Conservation (phyloP, 1,139 yeast genomes). For the Blastobotrys arbuscula region DNA sequence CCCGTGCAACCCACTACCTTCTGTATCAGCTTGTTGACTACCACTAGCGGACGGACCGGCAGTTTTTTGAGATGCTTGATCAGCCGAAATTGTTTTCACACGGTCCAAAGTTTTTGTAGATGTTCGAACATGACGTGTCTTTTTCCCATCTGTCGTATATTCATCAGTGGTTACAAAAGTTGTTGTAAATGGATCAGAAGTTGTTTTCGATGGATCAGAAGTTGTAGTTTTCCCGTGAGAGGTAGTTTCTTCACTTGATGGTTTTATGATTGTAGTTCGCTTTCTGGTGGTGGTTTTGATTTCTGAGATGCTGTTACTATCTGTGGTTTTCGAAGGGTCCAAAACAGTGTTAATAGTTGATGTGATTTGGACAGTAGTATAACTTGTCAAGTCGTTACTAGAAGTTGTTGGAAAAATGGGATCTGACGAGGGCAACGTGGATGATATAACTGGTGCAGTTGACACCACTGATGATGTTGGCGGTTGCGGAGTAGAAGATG, state of each 20-base stretch:
- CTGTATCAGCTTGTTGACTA: neutral
- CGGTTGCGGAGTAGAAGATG: neutral
- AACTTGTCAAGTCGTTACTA: neutral
- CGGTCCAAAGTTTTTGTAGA: neutral
- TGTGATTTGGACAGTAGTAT: slow-evolving; percentile 4
- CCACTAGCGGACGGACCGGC: neutral
- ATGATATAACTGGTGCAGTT: slow-evolving; percentile 1
- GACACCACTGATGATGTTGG: neutral
- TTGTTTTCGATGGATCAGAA: neutral
- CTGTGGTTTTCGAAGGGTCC: neutral
- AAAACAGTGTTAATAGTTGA: slow-evolving; percentile 4
- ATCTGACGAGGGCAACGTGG: neutral
- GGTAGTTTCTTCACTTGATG: neutral
- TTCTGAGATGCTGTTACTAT: neutral
- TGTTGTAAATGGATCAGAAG: neutral
- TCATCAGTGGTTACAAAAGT: neutral
- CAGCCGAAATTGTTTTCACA: neutral
- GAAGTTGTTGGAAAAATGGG: slow-evolving; percentile 2
- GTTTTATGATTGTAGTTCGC: neutral
- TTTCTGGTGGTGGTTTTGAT: slow-evolving; percentile 1
- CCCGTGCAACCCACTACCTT: slow-evolving; percentile 13
- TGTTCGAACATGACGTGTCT: neutral
- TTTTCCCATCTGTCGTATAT: neutral
- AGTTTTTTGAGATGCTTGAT: neutral
- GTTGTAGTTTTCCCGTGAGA: neutral